Evolutionary conservation across 768 basidiomycete genomes (phyloP).

Genomic region (Fistulinella prunicolor): DNA sequence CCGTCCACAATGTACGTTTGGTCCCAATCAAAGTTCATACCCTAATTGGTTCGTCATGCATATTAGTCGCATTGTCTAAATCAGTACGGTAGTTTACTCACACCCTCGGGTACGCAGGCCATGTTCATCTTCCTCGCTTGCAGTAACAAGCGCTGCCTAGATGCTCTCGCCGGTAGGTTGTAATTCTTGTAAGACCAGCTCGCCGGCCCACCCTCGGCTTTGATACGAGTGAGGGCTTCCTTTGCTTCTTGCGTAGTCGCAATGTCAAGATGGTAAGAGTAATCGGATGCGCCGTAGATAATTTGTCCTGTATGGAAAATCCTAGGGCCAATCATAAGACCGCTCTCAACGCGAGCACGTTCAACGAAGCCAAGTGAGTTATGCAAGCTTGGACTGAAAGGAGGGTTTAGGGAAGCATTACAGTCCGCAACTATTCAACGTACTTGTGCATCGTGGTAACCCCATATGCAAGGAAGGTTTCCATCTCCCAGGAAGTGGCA

Average conservation of each 20-base stretch:
- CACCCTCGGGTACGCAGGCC: constrained; percentile 72
- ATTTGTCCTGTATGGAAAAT: constrained; percentile 69
- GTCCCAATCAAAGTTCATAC: constrained; percentile 81
- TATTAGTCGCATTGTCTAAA: background rate
- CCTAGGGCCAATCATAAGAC: constrained; percentile 64
- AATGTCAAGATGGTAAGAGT: constrained; percentile 66
- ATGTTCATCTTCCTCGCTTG: constrained; percentile 61
- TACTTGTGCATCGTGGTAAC: constrained; percentile 78
- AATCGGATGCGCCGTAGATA: constrained; percentile 44
- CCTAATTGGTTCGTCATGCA: constrained; percentile 30
- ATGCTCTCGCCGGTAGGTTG: constrained; percentile 64
- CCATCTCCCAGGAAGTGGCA: constrained; percentile 69
- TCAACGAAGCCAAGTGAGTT: constrained; percentile 63
- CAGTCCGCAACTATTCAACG: constrained; percentile 11
- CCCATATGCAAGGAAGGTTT: constrained; percentile 73
- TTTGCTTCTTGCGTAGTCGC: constrained; percentile 58
- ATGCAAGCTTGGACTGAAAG: constrained; percentile 57
- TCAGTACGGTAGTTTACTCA: too few species aligned
- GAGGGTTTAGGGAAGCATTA: background rate
- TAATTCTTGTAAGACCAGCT: constrained; percentile 81
- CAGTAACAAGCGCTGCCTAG: constrained; percentile 61
- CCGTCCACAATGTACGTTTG: constrained; percentile 77
- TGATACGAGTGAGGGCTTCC: constrained; percentile 65
- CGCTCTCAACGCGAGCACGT: constrained; percentile 65
- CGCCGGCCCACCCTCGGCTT: constrained; percentile 66